These are phyloP conservation scores for Ambrosia trifida DNA, from an alignment of 129 eudicot genomes.

Conservation along the genomic window DNA sequence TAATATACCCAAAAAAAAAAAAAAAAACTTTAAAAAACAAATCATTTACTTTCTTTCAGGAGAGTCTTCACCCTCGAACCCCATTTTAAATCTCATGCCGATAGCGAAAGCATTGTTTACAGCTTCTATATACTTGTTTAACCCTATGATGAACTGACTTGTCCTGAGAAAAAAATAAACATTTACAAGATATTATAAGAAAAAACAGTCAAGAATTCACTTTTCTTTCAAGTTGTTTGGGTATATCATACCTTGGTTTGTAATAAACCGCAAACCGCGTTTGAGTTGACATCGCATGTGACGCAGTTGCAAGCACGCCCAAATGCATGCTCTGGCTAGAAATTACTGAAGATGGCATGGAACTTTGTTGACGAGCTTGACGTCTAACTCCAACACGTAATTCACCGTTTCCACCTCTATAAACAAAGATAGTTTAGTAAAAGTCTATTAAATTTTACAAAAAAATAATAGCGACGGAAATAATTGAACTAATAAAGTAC, in stretches of 20 bases:
- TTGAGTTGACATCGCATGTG: slow-evolving; percentile 76
- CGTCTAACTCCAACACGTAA: slow-evolving; percentile 91
- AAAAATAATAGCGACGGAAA: neutral
- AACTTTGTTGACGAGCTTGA: slow-evolving; percentile 64
- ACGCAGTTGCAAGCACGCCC: slow-evolving; percentile 97
- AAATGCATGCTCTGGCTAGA: slow-evolving; percentile 98
- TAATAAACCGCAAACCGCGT: slow-evolving; percentile 81
- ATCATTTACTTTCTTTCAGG: slow-evolving; percentile 79
- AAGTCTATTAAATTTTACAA: neutral
- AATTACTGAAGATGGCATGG: slow-evolving; percentile 90
- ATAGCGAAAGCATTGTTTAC: slow-evolving; percentile 56
- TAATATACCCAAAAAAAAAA: neutral
- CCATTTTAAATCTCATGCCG: slow-evolving; percentile 92
- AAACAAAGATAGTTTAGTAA: slow-evolving; percentile 2
- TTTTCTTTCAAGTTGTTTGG: neutral
- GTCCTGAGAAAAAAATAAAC: slow-evolving; percentile 46
- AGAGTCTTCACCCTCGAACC: slow-evolving; percentile 91
- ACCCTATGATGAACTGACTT: slow-evolving; percentile 84
- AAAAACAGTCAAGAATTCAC: neutral
- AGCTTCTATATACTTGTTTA: slow-evolving; percentile 86
- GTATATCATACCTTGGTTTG: slow-evolving; percentile 72
- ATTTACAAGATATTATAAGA: neutral
- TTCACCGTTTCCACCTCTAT: slow-evolving; percentile 78
- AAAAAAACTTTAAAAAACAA: neutral
- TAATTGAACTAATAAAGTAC: slow-evolving; percentile 19